Base-by-base conservation (phyloP, 2,329 filamentous ascomycete species). In the Botrytis medusae region DNA sequence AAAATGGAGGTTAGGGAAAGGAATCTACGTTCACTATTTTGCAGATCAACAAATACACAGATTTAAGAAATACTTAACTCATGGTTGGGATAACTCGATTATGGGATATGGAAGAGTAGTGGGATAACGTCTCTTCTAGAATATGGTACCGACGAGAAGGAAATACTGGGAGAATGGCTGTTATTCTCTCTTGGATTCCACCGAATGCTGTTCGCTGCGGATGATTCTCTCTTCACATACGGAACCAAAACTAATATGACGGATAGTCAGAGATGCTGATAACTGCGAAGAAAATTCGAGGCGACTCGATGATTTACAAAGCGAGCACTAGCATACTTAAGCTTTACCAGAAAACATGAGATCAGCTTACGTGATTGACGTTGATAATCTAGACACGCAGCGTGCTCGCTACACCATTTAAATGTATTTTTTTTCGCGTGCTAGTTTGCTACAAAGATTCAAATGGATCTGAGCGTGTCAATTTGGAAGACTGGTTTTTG, bases 331-430 rank as follows among this genome's bases (percentile, higher is more conserved):
- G 29, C 32, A 57, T 57, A 29, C n/a, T 32, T 57, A 10, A 51
- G 54, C 29, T 57, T 32, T 4, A 57, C 7, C 3, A 57, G 14
- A 3, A 4, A 14, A 16, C 10, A 2, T 9, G n/a, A 57, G 14
- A 32, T 29, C 5, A 20, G 16, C 0, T 57, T 57, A 14, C 12
- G 16, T 18, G 9, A 20, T 9, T 7, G 14, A 18, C 1, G 5
- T 29, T 20, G 20, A 12, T 12, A 6, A 46, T 2, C 2, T 22
- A 2, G 9, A 9, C 14, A 25, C 0, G n/a, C 10, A 32, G 8
- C 16, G 29, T 1, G 16, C 34, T 14, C 4, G 12, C 6, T n/a
- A 18, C 12, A 6, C 3, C 2, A 16, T 1, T 6, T 14, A 1
- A 6, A 34, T 34, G 2, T 14, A 32, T 7, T 64, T 4, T 6